Conservation (phyloP, 495 filamentous ascomycete species). For the Aspergillus ellipticus region DNA sequence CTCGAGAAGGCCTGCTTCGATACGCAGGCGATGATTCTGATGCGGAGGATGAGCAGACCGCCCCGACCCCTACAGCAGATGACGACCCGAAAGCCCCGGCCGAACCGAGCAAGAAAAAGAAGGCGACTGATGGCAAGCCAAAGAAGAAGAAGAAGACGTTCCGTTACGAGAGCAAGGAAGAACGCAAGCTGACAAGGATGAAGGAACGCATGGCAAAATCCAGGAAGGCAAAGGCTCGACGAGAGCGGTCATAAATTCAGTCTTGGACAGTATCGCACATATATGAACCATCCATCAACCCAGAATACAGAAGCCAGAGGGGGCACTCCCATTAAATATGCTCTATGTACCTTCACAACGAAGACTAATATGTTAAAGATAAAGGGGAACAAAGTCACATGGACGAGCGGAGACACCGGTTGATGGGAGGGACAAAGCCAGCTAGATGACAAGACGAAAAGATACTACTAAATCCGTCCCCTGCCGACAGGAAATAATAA, state of each 20-base stretch:
- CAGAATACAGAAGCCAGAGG: conserved; percentile 1
- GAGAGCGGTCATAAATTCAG: conserved; percentile 27
- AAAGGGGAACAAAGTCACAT: conserved; percentile 4
- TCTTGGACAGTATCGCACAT: neutral
- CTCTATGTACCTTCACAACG: conserved; percentile 15
- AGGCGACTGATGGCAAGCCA: conserved; percentile 47
- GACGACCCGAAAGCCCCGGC: conserved; percentile 21
- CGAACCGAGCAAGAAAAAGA: conserved; percentile 48
- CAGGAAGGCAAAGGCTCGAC: conserved; percentile 44
- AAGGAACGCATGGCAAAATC: conserved; percentile 65
- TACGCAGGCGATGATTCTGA: conserved; percentile 48
- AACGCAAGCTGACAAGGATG: conserved; percentile 61
- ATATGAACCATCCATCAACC: neutral
- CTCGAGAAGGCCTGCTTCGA: conserved; percentile 64
- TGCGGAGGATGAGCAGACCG: conserved; percentile 31
- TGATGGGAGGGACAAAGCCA: conserved; percentile 11
- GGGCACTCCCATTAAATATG: conserved; percentile 11
- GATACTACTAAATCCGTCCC: conserved; percentile 23
- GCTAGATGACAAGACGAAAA: conserved; percentile 14
- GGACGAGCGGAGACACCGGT: conserved; percentile 12
- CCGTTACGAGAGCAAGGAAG: conserved; percentile 80
- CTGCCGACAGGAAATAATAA: conserved; percentile 21
- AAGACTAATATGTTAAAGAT: conserved; percentile 1
- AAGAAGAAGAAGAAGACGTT: conserved; percentile 89
- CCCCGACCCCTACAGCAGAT: conserved; percentile 26